These are phyloP conservation scores for Penicillium ucsense DNA, from an alignment of 495 filamentous ascomycete species.

Conservation along the genomic window DNA sequence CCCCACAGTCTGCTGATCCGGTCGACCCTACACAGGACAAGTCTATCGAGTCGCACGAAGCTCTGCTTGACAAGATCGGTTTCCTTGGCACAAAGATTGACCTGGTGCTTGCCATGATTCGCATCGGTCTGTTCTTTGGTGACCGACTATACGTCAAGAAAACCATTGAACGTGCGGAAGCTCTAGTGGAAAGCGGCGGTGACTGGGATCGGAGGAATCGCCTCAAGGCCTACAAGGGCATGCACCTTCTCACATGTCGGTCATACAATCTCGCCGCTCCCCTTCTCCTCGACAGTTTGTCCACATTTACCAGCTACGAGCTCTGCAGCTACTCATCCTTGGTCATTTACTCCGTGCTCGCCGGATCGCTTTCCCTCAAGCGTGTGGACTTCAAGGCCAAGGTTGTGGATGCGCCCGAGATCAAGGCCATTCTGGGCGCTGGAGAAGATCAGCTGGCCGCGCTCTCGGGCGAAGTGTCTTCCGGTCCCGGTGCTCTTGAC, in stretches of 20 bases:
- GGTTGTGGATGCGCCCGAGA: conserved; percentile 95
- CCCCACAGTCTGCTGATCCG: background rate
- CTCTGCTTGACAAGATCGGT: conserved; percentile 85
- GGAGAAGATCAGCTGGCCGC: conserved; percentile 78
- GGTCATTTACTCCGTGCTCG: conserved; percentile 91
- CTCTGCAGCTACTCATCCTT: conserved; percentile 90
- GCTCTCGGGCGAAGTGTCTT: conserved; percentile 60
- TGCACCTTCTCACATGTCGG: conserved; percentile 84
- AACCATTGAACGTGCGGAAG: conserved; percentile 80
- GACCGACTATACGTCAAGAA: conserved; percentile 87
- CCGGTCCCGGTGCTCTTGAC: conserved; percentile 68
- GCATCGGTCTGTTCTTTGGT: conserved; percentile 89
- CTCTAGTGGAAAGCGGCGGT: conserved; percentile 84
- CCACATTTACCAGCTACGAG: conserved; percentile 98
- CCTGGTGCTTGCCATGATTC: conserved; percentile 88
- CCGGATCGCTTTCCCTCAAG: conserved; percentile 88
- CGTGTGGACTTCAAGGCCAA: conserved; percentile 98
- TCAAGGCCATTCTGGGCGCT: conserved; percentile 88
- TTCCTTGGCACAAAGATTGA: conserved; percentile 95
- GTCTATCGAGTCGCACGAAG: conserved; percentile 83
- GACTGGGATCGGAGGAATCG: conserved; percentile 98
- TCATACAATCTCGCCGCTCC: conserved; percentile 85
- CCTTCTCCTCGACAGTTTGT: conserved; percentile 87
- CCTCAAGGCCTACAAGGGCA: conserved; percentile 94
- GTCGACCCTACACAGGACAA: conserved; percentile 54